Conservation (phyloP, 768 basidiomycete genomes). For the Panellus pusillus region DNA sequence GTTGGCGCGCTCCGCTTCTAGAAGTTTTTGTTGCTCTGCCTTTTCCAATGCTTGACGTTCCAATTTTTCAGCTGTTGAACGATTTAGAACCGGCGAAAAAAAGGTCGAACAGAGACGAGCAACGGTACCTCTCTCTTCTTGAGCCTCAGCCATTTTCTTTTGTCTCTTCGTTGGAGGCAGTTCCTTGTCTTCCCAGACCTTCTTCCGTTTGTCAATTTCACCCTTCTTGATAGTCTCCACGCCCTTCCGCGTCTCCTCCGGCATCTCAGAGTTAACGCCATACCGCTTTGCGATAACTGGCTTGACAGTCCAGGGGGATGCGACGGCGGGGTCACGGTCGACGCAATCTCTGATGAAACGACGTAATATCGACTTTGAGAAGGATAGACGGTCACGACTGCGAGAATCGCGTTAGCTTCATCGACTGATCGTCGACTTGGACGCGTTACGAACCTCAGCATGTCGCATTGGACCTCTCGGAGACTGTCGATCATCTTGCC, state of each 20-base stretch:
- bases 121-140: conserved; percentile 69
- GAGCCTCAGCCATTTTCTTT: conserved; percentile 71
- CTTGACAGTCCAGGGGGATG: conserved; percentile 96
- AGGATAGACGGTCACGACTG: conserved; percentile 93
- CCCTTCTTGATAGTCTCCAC: conserved; percentile 81
- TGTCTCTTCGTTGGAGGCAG: conserved; percentile 80
- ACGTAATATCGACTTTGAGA: conserved; percentile 95
- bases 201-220: conserved; percentile 92
- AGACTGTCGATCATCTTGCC: conserved; percentile 71
- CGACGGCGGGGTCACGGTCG: conserved; percentile 86
- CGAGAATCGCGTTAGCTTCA: conserved; percentile 3
- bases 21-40: conserved; percentile 61
- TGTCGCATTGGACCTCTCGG: conserved; percentile 78
- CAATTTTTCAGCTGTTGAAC: conserved; percentile 54
- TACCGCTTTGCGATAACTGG: conserved; percentile 79
- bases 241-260: conserved; percentile 76
- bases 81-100: conserved; percentile 26
- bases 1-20: conserved; percentile 67
- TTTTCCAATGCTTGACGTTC: conserved; percentile 73
- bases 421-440: background rate
- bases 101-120: background rate
- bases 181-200: conserved; percentile 87
- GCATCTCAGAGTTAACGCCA: conserved; percentile 83
- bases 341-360: conserved; percentile 96
- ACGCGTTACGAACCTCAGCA: conserved; percentile 67